A percentile compares a stretch with the other conserved stretches of the same genome.
Evolutionary conservation across 257 asterid species (phyloP).

Genomic region (Solanum dulcamara): DNA sequence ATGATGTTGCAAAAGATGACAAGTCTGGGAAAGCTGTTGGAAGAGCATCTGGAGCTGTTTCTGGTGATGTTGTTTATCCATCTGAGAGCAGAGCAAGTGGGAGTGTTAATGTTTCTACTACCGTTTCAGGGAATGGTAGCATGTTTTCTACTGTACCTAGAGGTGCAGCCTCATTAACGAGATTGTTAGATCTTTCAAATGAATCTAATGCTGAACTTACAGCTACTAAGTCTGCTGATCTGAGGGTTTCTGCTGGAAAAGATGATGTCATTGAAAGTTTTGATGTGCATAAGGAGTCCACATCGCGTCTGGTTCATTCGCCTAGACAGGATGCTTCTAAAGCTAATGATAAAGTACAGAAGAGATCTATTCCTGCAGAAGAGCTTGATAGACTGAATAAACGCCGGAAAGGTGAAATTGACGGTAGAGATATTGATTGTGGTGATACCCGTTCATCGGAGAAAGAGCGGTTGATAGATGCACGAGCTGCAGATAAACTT

Average conservation of each 20-base stretch:
- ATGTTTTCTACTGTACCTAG: constrained; percentile 30
- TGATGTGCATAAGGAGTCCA: constrained; percentile 41
- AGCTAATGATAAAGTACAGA: constrained; percentile 60
- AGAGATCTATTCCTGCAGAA: constrained; percentile 76
- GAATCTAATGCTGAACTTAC: constrained; percentile 46
- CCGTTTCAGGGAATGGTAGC: constrained; percentile 44
- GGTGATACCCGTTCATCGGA: constrained; percentile 54
- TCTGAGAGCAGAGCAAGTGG: constrained; percentile 22
- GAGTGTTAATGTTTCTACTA: constrained; percentile 28
- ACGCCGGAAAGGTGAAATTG: constrained; percentile 80
- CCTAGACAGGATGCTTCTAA: constrained; percentile 63
- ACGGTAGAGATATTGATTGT: constrained; percentile 55
- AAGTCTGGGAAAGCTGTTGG: constrained; percentile 48
- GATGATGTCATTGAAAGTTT: constrained; percentile 53
- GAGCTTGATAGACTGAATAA: constrained; percentile 74
- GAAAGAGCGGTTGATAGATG: constrained; percentile 59
- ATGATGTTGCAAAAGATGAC: constrained; percentile 63
- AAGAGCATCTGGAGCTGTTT: constrained; percentile 38
- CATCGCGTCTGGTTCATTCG: constrained; percentile 61
- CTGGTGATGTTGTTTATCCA: constrained; percentile 4
- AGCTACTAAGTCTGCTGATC: constrained; percentile 41
- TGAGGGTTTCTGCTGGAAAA: constrained; percentile 39
- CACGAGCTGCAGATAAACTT: constrained; percentile 41
- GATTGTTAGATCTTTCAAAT: constrained; percentile 35
- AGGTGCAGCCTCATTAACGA: constrained; percentile 31